Evolutionary conservation across 495 filamentous ascomycete species (phyloP).

Genomic region (Aspergillus steynii): DNA sequence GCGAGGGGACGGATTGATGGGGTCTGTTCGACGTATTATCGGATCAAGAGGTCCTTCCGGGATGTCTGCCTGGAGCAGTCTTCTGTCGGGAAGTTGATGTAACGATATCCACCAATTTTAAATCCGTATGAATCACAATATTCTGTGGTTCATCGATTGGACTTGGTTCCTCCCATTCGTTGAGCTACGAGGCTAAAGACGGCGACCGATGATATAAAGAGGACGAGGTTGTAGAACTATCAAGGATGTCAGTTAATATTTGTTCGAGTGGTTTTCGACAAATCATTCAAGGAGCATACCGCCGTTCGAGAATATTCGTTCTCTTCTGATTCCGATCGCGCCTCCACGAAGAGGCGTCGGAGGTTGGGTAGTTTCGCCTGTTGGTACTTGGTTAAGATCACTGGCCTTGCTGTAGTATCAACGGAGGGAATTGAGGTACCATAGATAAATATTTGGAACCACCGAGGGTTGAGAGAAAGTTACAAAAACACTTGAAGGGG

Average conservation of each 20-base stretch:
- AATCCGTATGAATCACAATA: background rate
- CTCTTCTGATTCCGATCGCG: slow-evolving; percentile 90
- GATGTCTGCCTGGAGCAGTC: slow-evolving; percentile 9
- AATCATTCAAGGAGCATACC: slow-evolving; percentile 43
- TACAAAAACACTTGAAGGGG: background rate
- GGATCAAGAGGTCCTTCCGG: background rate
- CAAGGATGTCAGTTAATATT: background rate
- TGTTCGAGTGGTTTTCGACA: background rate
- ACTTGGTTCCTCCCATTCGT: slow-evolving; percentile 55
- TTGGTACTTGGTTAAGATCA: slow-evolving; percentile 4
- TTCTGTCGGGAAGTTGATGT: slow-evolving; percentile 3
- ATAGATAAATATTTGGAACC: background rate
- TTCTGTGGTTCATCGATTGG: slow-evolving; percentile 28
- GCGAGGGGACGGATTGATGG: slow-evolving; percentile 51
- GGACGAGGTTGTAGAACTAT: slow-evolving; percentile 95
- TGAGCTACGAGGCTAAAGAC: slow-evolving; percentile 92
- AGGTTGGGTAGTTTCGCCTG: slow-evolving; percentile 92
- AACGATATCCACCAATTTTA: background rate
- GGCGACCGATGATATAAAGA: slow-evolving; percentile 93
- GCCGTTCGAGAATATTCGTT: slow-evolving; percentile 91
- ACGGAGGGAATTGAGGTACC: background rate
- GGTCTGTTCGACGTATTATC: slow-evolving; percentile 5
- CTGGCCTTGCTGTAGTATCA: background rate
- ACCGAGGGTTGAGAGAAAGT: background rate
- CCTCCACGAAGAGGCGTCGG: slow-evolving; percentile 93